These are phyloP conservation scores for Phyllosticta paracitricarpa DNA, from an alignment of 2,329 filamentous ascomycete species.

Conservation along the genomic window DNA sequence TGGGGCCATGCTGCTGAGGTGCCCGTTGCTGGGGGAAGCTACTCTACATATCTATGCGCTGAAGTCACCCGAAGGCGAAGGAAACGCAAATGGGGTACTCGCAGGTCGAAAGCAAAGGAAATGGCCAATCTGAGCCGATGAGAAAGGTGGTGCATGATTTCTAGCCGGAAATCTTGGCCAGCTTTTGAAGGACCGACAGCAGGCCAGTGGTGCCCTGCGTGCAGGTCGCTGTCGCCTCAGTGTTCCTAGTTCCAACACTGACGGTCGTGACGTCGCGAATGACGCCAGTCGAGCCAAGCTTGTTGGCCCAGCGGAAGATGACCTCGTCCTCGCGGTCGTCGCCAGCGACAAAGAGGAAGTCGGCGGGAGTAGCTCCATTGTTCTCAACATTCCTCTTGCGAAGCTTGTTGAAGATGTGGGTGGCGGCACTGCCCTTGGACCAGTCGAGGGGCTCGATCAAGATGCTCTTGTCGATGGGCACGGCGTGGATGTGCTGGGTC, in stretches of 20 bases:
- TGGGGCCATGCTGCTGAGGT: no score
- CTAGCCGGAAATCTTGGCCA: conserved; percentile 23
- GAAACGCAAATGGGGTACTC: conserved; percentile 6
- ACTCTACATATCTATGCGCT: not conserved
- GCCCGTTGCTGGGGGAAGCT: not conserved
- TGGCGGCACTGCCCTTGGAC: conserved; percentile 77
- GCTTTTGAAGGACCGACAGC: conserved; percentile 43
- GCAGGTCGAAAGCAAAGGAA: not conserved
- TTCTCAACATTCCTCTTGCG: conserved; percentile 12
- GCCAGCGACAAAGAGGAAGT: conserved; percentile 83
- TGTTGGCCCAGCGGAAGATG: conserved; percentile 90
- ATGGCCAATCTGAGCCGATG: not conserved
- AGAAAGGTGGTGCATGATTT: not conserved
- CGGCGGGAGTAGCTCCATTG: conserved; percentile 40
- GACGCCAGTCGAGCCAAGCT: conserved; percentile 45
- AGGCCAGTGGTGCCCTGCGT: conserved; percentile 87
- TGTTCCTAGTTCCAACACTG: conserved; percentile 77
- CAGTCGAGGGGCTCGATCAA: conserved; percentile 77
- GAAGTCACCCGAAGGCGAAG: not conserved
- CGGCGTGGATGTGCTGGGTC: conserved; percentile 70
- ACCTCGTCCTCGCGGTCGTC: conserved; percentile 90
- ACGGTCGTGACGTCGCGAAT: conserved; percentile 64
- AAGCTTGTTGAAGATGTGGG: conserved; percentile 54
- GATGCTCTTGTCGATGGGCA: conserved; percentile 69
- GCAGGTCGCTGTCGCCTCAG: conserved; percentile 73